phyloP scores from a whole-genome alignment of 2,329 filamentous ascomycete species.

The Remersonia thermophila region DNA sequence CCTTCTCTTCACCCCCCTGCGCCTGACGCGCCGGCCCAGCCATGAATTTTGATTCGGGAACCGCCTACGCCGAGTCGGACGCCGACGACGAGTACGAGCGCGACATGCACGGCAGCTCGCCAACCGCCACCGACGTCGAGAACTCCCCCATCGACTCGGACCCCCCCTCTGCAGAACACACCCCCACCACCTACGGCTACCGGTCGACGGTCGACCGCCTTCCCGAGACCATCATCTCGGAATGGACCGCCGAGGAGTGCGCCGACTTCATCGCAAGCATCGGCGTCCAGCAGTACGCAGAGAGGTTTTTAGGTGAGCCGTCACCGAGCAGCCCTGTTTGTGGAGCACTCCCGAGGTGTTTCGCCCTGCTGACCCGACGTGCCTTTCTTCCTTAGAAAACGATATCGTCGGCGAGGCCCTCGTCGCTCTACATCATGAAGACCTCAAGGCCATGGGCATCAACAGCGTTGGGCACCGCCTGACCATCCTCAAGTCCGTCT shows the following conservation, averaged over 20 bases:
- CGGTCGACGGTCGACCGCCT: conserved; percentile 51
- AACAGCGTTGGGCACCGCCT: conserved; percentile 85
- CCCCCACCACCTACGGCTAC: conserved; percentile 65
- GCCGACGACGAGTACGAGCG: conserved; percentile 77
- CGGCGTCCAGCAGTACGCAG: conserved; percentile 70
- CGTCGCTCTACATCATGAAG: conserved; percentile 77
- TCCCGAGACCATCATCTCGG: conserved; percentile 63
- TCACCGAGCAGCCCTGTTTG: no score
- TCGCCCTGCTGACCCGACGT: neutral
- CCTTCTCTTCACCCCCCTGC: no score
- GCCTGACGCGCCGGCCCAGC: neutral
- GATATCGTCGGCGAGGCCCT: conserved; percentile 88
- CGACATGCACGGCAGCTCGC: conserved; percentile 55
- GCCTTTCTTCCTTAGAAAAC: conserved; percentile 68
- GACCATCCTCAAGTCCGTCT: conserved; percentile 89
- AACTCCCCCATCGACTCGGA: conserved; percentile 60
- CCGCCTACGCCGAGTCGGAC: conserved; percentile 66
- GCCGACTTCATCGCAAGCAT: conserved; percentile 76
- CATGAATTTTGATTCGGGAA: conserved; percentile 31
- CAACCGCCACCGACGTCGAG: conserved; percentile 54
- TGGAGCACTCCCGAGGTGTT: no score
- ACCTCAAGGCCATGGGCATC: conserved; percentile 91
- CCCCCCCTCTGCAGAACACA: conserved; percentile 59
- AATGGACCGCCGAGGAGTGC: conserved; percentile 78
- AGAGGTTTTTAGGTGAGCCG: conserved; percentile 66